A percentile compares a stretch with the other conserved stretches of the same genome.
Conservation (phyloP, 2,329 filamentous ascomycete species). For the Xylariaceae sp. region DNA sequence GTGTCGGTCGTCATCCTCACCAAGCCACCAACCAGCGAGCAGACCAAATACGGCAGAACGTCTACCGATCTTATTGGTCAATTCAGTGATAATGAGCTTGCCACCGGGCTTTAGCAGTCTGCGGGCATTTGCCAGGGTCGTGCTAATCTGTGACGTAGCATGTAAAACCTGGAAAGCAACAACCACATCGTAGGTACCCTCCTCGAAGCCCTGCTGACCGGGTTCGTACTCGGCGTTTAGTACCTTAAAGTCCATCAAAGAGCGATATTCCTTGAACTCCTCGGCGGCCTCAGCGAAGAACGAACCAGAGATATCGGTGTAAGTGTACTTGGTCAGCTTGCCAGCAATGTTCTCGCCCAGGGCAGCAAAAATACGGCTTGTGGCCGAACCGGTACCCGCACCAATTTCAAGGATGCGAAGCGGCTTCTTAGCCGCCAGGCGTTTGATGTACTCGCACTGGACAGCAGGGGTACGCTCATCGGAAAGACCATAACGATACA, state of each 20-base stretch:
- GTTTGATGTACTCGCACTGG: conserved; percentile 30
- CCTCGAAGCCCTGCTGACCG: conserved; percentile 29
- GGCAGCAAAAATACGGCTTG: conserved; percentile 35
- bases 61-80: conserved; percentile 30
- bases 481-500: conserved; percentile 31
- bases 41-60: conserved; percentile 32
- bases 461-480: conserved; percentile 30
- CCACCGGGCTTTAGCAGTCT: conserved; percentile 32
- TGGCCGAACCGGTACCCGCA: conserved; percentile 42
- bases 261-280: conserved; percentile 29
- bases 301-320: conserved; percentile 41
- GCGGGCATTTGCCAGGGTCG: conserved; percentile 27
- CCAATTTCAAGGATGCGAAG: conserved; percentile 39
- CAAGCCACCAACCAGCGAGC: conserved; percentile 35
- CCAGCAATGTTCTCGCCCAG: conserved; percentile 30
- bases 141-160: conserved; percentile 29
- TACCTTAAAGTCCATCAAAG: conserved; percentile 32
- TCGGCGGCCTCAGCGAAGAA: conserved; percentile 36
- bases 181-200: conserved; percentile 31
- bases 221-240: conserved; percentile 30
- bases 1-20: conserved; percentile 29
- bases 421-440: conserved; percentile 30
- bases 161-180: conserved; percentile 34
- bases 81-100: conserved; percentile 30
- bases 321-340: conserved; percentile 40